Conservation (phyloP, 2,329 filamentous ascomycete genomes). For the Beauveria bassiana region DNA sequence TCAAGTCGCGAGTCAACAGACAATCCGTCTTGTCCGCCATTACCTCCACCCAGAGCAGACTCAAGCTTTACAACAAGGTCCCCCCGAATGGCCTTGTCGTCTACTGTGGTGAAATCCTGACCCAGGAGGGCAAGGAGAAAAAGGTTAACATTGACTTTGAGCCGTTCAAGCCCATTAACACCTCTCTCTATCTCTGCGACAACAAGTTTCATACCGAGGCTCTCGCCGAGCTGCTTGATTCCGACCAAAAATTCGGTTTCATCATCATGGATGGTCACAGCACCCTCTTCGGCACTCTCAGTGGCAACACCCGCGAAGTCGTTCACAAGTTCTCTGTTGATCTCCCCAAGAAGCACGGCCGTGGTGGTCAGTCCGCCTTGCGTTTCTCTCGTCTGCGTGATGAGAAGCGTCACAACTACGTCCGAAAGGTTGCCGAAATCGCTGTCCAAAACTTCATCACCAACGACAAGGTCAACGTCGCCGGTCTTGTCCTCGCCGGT, state of each 20-base stretch:
- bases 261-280: constrained; percentile 99
- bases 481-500: constrained; percentile 88
- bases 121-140: constrained; percentile 93
- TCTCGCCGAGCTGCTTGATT: constrained; percentile 91
- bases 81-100: constrained; percentile 95
- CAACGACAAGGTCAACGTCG: constrained; percentile 96
- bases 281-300: constrained; percentile 90
- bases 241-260: constrained; percentile 98
- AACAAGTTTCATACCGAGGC: constrained; percentile 99
- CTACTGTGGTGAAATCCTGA: constrained; percentile 99
- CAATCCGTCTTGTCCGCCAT: constrained; percentile 97
- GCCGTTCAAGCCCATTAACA: constrained; percentile 99
- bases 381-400: constrained; percentile 99
- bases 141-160: constrained; percentile 99
- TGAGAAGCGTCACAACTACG: constrained; percentile 99
- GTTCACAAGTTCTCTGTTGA: constrained; percentile 98
- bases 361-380: constrained; percentile 98
- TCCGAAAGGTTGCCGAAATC: constrained; percentile 95
- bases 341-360: constrained; percentile 98
- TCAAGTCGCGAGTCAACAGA: constrained; percentile 98
- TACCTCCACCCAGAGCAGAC: constrained; percentile 95
- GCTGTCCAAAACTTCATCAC: constrained; percentile 99
- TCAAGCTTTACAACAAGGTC: constrained; percentile 99
- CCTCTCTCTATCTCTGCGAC: constrained; percentile 97
- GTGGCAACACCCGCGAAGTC: constrained; percentile 93